A percentile compares a stretch with the other conserved stretches of the same genome.
Conservation (phyloP, 345 rosid species). For the Alliaria petiolata region DNA sequence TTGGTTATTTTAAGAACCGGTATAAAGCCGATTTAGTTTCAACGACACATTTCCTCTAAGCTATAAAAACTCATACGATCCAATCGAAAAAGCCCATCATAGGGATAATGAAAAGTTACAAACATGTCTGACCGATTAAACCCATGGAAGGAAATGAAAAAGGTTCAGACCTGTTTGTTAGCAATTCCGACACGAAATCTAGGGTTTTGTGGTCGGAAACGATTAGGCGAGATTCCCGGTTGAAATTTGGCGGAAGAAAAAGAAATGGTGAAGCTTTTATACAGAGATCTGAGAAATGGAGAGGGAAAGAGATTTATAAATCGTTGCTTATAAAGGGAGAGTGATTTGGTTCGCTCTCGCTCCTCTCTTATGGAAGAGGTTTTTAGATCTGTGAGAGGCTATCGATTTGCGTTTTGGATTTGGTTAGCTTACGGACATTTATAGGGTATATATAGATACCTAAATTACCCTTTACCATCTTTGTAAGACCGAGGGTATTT, state of each 20-base stretch:
- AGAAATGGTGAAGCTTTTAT: not conserved
- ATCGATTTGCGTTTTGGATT: constrained; percentile 1
- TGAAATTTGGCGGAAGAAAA: not conserved
- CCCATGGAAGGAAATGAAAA: not conserved
- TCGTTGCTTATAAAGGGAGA: constrained; percentile 16
- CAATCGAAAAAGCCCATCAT: not conserved
- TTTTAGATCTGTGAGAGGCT: constrained; percentile 28
- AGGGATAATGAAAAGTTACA: not conserved
- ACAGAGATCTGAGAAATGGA: not conserved
- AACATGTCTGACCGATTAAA: not conserved
- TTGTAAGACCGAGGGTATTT: not conserved
- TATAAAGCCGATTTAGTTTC: not conserved
- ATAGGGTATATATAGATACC: not conserved
- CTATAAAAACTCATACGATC: not conserved
- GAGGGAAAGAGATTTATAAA: constrained; percentile 30
- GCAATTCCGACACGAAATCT: constrained; percentile 6
- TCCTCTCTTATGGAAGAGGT: constrained; percentile 17
- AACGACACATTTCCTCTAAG: not conserved
- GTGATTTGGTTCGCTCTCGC: not conserved
- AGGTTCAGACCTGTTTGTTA: constrained; percentile 12
- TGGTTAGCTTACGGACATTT: not conserved
- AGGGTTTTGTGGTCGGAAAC: constrained; percentile 15
- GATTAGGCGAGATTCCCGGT: not conserved
- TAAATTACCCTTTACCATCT: constrained; percentile 11
- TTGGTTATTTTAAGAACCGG: not conserved